Percentiles rank a stretch among this genome's conserved stretches.
Conservation (phyloP, 2,329 filamentous ascomycete species). For the Microcyclosporella mali region DNA sequence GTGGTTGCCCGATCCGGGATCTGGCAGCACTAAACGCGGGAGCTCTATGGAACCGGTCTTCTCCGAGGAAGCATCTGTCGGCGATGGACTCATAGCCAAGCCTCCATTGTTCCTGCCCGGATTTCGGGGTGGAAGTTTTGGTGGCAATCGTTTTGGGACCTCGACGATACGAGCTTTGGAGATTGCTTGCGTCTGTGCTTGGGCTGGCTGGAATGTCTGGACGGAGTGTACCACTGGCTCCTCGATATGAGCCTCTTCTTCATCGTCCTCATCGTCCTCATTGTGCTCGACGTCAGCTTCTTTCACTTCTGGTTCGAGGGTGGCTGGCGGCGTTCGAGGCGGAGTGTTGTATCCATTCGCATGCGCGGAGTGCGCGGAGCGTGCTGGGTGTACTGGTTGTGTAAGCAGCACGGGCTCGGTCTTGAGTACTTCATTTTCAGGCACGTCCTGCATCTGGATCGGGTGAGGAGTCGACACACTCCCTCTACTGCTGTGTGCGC, state of each 20-base stretch:
- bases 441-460: conserved; percentile 23
- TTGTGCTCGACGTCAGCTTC: conserved; percentile 43
- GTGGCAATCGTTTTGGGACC: conserved; percentile 73
- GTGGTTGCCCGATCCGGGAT: not conserved
- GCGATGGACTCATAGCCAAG: conserved; percentile 29
- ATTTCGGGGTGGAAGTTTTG: conserved; percentile 71
- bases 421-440: conserved; percentile 24
- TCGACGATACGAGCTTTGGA: conserved; percentile 75
- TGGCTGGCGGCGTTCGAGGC: conserved; percentile 27
- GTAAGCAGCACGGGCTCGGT: conserved; percentile 1
- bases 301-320: conserved; percentile 32
- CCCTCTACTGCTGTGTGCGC: conserved; percentile 20
- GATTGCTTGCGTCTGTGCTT: conserved; percentile 23
- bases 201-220: conserved; percentile 56
- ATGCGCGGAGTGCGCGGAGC: too few species aligned
- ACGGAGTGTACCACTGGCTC: conserved; percentile 53
- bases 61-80: conserved; percentile 6
- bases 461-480: conserved; percentile 16
- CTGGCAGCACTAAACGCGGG: not conserved
- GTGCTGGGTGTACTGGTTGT: conserved; percentile 3
- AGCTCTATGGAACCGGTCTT: not conserved
- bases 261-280: conserved; percentile 46
- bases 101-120: conserved; percentile 48
- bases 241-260: conserved; percentile 44
- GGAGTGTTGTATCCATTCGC: conserved; percentile 29